Evolutionary conservation across 345 rosid genomes (phyloP).

Genomic region (Clausena lansium): DNA sequence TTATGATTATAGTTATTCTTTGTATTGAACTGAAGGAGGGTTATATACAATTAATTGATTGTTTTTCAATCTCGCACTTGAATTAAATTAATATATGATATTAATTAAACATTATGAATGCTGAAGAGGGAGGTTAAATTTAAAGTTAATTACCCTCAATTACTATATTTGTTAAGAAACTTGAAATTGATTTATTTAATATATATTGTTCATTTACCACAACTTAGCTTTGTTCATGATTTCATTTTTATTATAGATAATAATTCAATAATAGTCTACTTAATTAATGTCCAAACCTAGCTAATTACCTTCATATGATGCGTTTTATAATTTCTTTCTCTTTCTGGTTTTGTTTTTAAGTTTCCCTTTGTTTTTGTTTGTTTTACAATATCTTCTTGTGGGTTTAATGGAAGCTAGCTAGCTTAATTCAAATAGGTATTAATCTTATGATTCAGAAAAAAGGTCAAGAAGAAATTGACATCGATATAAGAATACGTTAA

Average conservation of each 20-base stretch:
- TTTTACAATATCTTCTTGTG: no score
- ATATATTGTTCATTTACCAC: neutral
- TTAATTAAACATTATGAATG: neutral
- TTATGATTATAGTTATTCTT: neutral
- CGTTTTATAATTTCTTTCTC: no score
- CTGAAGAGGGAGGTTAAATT: neutral
- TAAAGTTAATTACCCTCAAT: neutral
- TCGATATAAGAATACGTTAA: no score
- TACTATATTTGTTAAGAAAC: neutral
- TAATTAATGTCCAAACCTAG: no score
- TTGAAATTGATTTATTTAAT: neutral
- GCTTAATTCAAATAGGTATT: no score
- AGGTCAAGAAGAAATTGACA: no score
- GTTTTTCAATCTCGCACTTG: neutral
- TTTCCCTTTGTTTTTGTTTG: no score
- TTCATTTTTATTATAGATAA: neutral
- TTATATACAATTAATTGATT: neutral
- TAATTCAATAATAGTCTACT: no score
- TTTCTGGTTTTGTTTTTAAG: no score
- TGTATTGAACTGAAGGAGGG: neutral
- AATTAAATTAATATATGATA: neutral
- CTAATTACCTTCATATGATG: no score
- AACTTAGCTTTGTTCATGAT: neutral
- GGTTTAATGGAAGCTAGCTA: no score
- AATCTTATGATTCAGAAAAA: no score